A percentile compares a stretch with the other conserved stretches of the same genome.
phyloP scores from a whole-genome alignment of 345 rosid species.

The Hibiscus mutabilis region DNA sequence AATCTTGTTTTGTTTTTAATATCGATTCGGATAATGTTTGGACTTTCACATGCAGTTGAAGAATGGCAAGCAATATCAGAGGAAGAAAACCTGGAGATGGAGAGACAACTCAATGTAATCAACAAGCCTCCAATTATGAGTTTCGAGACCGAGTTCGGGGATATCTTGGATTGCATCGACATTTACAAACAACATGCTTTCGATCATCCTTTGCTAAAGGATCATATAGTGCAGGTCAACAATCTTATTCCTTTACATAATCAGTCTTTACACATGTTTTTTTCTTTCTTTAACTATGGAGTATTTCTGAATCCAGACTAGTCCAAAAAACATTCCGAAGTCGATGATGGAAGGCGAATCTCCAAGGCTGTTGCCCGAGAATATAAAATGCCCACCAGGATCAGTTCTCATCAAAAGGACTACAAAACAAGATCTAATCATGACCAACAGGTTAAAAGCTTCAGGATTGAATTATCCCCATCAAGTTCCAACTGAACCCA shows the following conservation, averaged over 20 bases:
- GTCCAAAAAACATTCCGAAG: neutral
- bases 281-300: no score
- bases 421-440: neutral
- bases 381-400: constrained; percentile 4
- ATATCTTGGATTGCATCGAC: constrained; percentile 30
- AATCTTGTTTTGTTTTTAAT: neutral
- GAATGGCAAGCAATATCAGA: neutral
- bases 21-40: neutral
- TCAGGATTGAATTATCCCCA: neutral
- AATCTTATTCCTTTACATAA: neutral
- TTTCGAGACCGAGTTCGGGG: constrained; percentile 25
- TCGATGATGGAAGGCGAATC: neutral
- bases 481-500: neutral
- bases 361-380: neutral
- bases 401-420: constrained; percentile 7
- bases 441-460: neutral
- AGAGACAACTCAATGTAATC: constrained; percentile 25
- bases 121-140: constrained; percentile 30
- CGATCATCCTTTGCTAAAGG: neutral
- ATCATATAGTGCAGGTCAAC: constrained; percentile 1
- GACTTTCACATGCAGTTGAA: neutral
- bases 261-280: neutral
- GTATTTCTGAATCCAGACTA: neutral
- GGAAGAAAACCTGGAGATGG: constrained; percentile 19
- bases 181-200: constrained; percentile 16